Base-by-base conservation (phyloP, 2,329 filamentous ascomycete genomes). In the Paraphaeosphaeria minitans region DNA sequence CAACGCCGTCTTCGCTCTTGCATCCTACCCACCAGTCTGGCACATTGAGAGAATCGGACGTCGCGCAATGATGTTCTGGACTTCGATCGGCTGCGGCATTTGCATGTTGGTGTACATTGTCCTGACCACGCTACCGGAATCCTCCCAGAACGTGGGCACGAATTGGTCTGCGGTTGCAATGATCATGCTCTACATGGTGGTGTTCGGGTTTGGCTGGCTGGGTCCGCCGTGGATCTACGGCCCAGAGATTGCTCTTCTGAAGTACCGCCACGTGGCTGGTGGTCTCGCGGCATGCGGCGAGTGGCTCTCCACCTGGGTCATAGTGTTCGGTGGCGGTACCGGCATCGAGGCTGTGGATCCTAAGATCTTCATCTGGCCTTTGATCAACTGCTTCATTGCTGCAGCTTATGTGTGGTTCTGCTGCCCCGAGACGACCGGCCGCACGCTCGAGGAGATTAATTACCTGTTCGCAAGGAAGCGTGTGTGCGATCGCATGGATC, bases 1-100 rank as follows among this genome's bases (percentile, higher is more conserved):
- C 83, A 92, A 95, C 83, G 91, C 90, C 83, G 93, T 89, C 83
- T 95, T 95, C 74, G 91, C 91, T 60, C 86, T 84, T 63, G 95
- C 91, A 65, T 70, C 68, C 2, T 64, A 58, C 42, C 67, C 66
- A 7, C 63, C 70, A 6, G 60, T 63, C 27, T 70, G 52, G 42
- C 69, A 64, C 37, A 75, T 76, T 46, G 74, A 77, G 46, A 65
- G 63, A n/a, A 54, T 75, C 39, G 74, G 75, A 9, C 63, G 74
- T 7, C 65, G 72, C 21, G 47, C 58, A 3, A 64, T 73, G 45
- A 65, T 74, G 66, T 63, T 73, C 56, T 74, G 67, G 65, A 61
- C 53, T 3, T 68, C 71, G 6, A 52, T 72, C 13, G 68, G 45
- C 22, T 47, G 27, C 7, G 51, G 57, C 6, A 52, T 68, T 37